Evolutionary conservation across 2,329 filamentous ascomycete genomes (phyloP).

Genomic region (Colletotrichum agaves): DNA sequence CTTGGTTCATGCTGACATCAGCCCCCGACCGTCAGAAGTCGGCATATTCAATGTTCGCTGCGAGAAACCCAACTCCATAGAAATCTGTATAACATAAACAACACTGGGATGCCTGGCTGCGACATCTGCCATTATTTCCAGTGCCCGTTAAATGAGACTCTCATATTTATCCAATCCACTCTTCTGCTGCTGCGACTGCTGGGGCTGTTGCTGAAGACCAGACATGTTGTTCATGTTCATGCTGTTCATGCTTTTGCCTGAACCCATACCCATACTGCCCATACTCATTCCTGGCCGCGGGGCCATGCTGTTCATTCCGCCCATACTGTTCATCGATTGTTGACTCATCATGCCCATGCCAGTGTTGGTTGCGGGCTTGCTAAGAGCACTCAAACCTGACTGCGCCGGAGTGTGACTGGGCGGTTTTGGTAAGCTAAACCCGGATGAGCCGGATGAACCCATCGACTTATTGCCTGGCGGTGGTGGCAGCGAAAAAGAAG

Average conservation of each 20-base stretch:
- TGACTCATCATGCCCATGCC: constrained; percentile 36
- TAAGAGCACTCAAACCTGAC: constrained; percentile 39
- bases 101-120: constrained; percentile 18
- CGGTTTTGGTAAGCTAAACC: constrained; percentile 61
- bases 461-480: constrained; percentile 54
- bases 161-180: constrained; percentile 75
- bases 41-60: background rate
- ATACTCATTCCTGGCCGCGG: constrained; percentile 35
- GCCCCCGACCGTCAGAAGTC: background rate
- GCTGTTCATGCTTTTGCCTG: constrained; percentile 45
- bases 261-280: constrained; percentile 42
- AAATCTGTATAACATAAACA: constrained; percentile 17
- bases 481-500: constrained; percentile 69
- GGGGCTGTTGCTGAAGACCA: constrained; percentile 40
- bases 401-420: constrained; percentile 48
- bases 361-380: constrained; percentile 24
- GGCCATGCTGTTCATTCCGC: constrained; percentile 35
- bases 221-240: constrained; percentile 41
- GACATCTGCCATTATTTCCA: constrained; percentile 13
- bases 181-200: constrained; percentile 52
- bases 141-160: constrained; percentile 64
- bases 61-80: constrained; percentile 6
- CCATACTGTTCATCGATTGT: constrained; percentile 18
- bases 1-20: background rate
- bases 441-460: constrained; percentile 44